Evolutionary conservation across 2,329 filamentous ascomycete genomes (phyloP), one percentile per base, ranked within the genome.

Genomic region (Penicillium sp.): DNA sequence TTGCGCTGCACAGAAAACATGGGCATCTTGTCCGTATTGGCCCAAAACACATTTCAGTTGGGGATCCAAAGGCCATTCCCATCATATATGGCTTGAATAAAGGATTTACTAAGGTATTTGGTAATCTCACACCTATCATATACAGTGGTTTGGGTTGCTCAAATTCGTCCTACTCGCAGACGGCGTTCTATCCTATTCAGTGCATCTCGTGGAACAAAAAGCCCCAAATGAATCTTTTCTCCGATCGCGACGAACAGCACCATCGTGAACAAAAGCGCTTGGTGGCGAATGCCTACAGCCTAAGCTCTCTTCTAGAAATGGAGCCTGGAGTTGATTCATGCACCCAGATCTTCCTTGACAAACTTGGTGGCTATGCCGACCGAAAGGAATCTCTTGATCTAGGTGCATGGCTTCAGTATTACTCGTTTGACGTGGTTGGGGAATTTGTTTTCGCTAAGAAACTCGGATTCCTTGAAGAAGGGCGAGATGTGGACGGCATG

Each of bases 401-500:
- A 17, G 63, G 61, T 1, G 42, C n/a, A 11, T 69, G 67, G 67
- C 49, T 69, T n/a, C 67, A 69, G 39, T 75, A 70, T 41, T 78
- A 73, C 45, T 75, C 76, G 0, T 77, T 79, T 42, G 78, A 79
- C 41, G 75, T 79, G 6, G 64, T 81, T 0, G 75, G 75, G 1
- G 73, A 79, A 43, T 66, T 80, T 54, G 77, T 74, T 0, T 80
- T 78, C 61, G 71, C 73, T 17, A 73, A 75, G 61, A 72, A 71
- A n/a, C 69, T 79, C 7, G 79, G 78, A 0, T 80, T 81, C 63
- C 70, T 80, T 50, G 73, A 80, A 55, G 62, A 72, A 48, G 78
- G 75, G 0, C 64, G 66, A 17, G 79, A 81, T 57, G 68, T 80
- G 31, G 75, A 76, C 54, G 67, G 63, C 4, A 75, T 75, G 61